phyloP scores from a whole-genome alignment of 2,329 filamentous ascomycete species.

The Truncatella angustata region DNA sequence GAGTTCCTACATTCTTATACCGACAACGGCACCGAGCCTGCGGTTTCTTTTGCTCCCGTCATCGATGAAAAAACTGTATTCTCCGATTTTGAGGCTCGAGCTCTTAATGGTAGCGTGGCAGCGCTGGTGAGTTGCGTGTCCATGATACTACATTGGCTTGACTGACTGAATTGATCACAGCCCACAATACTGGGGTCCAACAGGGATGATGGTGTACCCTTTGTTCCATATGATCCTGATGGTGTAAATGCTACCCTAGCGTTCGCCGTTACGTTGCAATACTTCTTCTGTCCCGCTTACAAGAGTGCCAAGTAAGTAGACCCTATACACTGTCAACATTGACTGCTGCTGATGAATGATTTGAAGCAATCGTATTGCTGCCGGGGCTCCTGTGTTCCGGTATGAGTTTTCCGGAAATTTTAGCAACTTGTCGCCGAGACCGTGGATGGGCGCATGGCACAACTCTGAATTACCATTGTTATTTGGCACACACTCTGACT shows the following conservation, averaged over 20 bases:
- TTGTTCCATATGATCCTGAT: slow-evolving; percentile 14
- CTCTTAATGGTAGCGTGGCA: slow-evolving; percentile 22
- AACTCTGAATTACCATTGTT: slow-evolving; percentile 11
- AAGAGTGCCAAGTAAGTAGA: slow-evolving; percentile 12
- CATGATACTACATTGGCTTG: slow-evolving; percentile 10
- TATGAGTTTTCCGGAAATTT: slow-evolving; percentile 36
- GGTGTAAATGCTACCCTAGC: slow-evolving; percentile 15
- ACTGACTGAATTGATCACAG: slow-evolving; percentile 5
- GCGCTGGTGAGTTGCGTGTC: slow-evolving; percentile 24
- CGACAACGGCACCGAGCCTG: slow-evolving; percentile 17
- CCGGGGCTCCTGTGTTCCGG: slow-evolving; percentile 31
- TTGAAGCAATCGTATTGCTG: slow-evolving; percentile 22
- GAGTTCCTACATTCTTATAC: slow-evolving; percentile 31
- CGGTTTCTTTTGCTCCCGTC: slow-evolving; percentile 22
- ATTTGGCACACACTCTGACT: slow-evolving; percentile 10
- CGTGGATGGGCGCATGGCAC: slow-evolving; percentile 12
- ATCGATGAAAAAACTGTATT: slow-evolving; percentile 30
- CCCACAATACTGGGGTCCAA: slow-evolving; percentile 23
- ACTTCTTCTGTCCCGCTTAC: slow-evolving; percentile 23
- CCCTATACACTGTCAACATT: background rate
- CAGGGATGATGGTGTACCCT: slow-evolving; percentile 20
- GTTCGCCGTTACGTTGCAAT: slow-evolving; percentile 7
- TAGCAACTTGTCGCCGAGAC: slow-evolving; percentile 11
- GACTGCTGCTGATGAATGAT: background rate
- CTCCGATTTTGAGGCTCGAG: slow-evolving; percentile 26